Percentiles rank a stretch among this genome's conserved stretches.
These are phyloP conservation scores for Phytophthora podocarpi DNA, from an alignment of 352 stramenopile species.

Conservation along the genomic window DNA sequence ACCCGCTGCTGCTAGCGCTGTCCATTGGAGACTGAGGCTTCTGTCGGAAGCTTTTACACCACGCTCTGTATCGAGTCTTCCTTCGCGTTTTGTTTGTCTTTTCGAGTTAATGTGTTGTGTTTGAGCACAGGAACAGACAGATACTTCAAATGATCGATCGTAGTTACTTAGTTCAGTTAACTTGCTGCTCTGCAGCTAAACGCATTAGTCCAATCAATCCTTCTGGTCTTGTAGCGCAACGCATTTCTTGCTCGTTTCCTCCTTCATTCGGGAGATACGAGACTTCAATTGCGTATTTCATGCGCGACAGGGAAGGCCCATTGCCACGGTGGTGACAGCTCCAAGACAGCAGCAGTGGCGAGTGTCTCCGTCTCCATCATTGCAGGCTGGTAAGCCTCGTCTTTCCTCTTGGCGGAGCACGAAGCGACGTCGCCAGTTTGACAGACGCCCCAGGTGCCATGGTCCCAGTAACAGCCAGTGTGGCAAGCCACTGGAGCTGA, in stretches of 20 bases:
- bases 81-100: not conserved
- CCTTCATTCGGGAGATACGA: slow-evolving; percentile 29
- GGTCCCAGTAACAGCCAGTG: not conserved
- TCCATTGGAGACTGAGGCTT: slow-evolving; percentile 37
- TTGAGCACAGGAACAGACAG: not conserved
- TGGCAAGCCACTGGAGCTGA: not conserved
- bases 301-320: not conserved
- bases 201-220: slow-evolving; percentile 21
- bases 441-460: slow-evolving; percentile 1
- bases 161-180: slow-evolving; percentile 19
- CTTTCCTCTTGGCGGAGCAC: not conserved
- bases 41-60: slow-evolving; percentile 50
- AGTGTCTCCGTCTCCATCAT: not conserved
- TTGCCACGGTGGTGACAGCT: not conserved
- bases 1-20: slow-evolving; percentile 27
- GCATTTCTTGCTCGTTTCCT: slow-evolving; percentile 4
- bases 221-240: slow-evolving; percentile 1
- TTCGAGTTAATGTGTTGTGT: not conserved
- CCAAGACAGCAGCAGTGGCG: not conserved
- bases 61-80: slow-evolving; percentile 4
- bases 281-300: slow-evolving; percentile 17
- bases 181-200: slow-evolving; percentile 15
- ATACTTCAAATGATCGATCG: not conserved
- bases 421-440: not conserved
- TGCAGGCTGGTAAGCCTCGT: not conserved